Conservation (phyloP, 1,139 yeast genomes). For the Debaryomyces singareniensis region DNA sequence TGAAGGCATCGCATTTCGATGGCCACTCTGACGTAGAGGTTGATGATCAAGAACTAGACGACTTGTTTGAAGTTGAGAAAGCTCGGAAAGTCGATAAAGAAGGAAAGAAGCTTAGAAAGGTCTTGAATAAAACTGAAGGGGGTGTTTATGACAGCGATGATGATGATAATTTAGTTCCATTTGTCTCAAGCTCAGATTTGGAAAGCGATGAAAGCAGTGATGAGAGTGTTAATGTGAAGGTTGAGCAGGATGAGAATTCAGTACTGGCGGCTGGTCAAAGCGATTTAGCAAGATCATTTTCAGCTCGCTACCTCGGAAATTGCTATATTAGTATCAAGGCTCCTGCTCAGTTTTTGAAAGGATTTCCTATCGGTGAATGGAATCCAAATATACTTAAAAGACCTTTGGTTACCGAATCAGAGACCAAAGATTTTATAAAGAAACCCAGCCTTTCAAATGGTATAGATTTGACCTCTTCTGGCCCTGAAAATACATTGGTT, state of each 20-base stretch:
- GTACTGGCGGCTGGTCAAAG: slow-evolving; percentile 8
- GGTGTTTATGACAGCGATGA: slow-evolving; percentile 90
- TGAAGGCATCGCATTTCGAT: slow-evolving; percentile 70
- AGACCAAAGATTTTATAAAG: slow-evolving; percentile 24
- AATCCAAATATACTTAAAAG: slow-evolving; percentile 56
- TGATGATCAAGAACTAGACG: slow-evolving; percentile 58
- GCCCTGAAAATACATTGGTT: slow-evolving; percentile 41
- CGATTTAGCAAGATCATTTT: slow-evolving; percentile 21
- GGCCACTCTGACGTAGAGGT: slow-evolving; percentile 56
- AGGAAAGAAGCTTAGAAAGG: slow-evolving; percentile 80
- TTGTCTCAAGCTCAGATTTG: slow-evolving; percentile 65
- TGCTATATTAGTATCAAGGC: slow-evolving; percentile 69
- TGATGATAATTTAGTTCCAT: slow-evolving; percentile 63
- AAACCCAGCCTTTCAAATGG: slow-evolving; percentile 31
- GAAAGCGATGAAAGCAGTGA: slow-evolving; percentile 48
- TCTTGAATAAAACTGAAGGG: slow-evolving; percentile 80
- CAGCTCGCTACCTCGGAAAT: slow-evolving; percentile 46
- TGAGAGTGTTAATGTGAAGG: slow-evolving; percentile 32
- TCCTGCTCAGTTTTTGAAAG: slow-evolving; percentile 50
- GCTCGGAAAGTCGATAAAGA: slow-evolving; percentile 83
- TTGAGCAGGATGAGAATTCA: slow-evolving; percentile 33
- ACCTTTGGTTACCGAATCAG: slow-evolving; percentile 15
- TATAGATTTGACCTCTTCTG: slow-evolving; percentile 29
- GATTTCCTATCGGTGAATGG: slow-evolving; percentile 82
- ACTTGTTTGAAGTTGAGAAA: slow-evolving; percentile 55